Conservation (phyloP, 768 basidiomycete species). For the Auriscalpium orientale region DNA sequence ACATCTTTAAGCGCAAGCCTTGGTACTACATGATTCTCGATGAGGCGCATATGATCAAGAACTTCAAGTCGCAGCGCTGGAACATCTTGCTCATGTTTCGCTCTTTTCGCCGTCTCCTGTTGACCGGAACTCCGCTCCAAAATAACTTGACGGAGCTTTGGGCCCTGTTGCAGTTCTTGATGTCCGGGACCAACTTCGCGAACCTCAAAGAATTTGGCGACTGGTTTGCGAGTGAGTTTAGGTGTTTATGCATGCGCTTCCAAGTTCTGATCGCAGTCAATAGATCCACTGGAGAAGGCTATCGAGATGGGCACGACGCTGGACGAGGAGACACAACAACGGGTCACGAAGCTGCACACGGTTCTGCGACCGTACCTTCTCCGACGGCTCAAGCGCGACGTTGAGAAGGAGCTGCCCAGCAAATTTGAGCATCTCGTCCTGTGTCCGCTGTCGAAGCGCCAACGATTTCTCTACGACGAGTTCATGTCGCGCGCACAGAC, state of each 20-base stretch:
- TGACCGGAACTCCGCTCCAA: constrained; percentile 95
- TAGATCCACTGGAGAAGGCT: constrained; percentile 90
- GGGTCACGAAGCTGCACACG: constrained; percentile 81
- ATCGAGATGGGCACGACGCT: constrained; percentile 74
- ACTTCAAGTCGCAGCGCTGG: constrained; percentile 92
- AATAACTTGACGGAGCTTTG: constrained; percentile 96
- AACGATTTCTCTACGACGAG: constrained; percentile 93
- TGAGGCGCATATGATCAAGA: constrained; percentile 97
- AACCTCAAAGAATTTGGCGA: constrained; percentile 90
- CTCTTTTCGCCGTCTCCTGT: constrained; percentile 74
- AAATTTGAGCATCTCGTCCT: constrained; percentile 89
- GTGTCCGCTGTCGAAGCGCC: constrained; percentile 83
- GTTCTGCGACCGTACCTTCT: constrained; percentile 95
- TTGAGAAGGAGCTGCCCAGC: constrained; percentile 90
- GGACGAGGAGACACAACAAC: constrained; percentile 79
- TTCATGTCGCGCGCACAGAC: constrained; percentile 90
- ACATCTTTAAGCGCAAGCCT: constrained; percentile 84
- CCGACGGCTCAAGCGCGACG: constrained; percentile 94
- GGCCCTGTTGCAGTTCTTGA: constrained; percentile 91
- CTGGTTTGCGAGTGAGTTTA: constrained; percentile 89
- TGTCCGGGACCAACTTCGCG: constrained; percentile 84
- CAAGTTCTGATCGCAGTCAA: neutral
- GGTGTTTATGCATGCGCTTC: neutral
- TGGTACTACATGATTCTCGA: constrained; percentile 98
- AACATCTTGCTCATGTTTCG: constrained; percentile 85